Evolutionary conservation across 306 rosid species (phyloP).

Genomic region (Albizia julibrissin): DNA sequence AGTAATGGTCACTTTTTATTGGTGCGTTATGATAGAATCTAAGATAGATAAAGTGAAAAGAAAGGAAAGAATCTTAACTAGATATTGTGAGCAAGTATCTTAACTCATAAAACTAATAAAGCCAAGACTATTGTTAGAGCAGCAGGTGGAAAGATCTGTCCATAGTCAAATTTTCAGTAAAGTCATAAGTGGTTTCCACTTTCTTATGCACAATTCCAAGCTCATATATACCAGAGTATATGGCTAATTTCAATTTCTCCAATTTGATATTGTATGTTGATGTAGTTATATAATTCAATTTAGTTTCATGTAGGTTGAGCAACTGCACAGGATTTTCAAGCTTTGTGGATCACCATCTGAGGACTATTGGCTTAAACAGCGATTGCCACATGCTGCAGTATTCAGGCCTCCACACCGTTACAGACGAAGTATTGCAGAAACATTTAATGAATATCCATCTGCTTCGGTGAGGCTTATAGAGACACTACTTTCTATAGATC

Average conservation of each 20-base stretch:
- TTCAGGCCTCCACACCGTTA: slow-evolving; percentile 89
- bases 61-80: no score
- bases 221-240: background rate
- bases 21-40: background rate
- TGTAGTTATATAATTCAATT: slow-evolving; percentile 21
- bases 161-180: background rate
- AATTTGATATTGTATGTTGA: background rate
- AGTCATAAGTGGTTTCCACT: background rate
- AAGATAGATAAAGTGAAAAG: no score
- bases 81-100: no score
- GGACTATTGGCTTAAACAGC: slow-evolving; percentile 79
- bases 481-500: slow-evolving; percentile 75
- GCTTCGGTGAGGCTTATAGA: slow-evolving; percentile 77
- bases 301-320: slow-evolving; percentile 78
- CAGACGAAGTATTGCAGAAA: slow-evolving; percentile 68
- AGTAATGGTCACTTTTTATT: background rate
- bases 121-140: no score
- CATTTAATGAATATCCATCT: slow-evolving; percentile 75
- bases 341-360: slow-evolving; percentile 97
- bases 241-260: slow-evolving; percentile 1
- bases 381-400: slow-evolving; percentile 59
- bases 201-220: background rate
- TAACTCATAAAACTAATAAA: no score
- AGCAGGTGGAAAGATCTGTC: no score
- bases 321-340: slow-evolving; percentile 94